Base-by-base conservation (phyloP, 495 filamentous ascomycete genomes). In the Xylaria intraflava region DNA sequence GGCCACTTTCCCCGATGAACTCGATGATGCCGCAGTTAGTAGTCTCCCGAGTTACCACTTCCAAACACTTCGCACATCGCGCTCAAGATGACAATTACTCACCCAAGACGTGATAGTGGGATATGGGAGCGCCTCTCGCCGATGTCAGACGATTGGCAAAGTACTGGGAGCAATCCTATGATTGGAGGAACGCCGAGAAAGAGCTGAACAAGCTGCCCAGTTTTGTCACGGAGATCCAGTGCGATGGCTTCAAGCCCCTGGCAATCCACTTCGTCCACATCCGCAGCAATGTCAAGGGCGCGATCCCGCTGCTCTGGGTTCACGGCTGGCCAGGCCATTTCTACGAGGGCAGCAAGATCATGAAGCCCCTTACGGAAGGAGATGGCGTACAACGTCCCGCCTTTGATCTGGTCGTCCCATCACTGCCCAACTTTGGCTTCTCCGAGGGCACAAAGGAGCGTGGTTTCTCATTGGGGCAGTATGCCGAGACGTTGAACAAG, bases 261-360 rank as follows among this genome's bases (percentile, higher is more conserved):
- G 70, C 75, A 26, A 74, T 78, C 12, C 75, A 78, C 48, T 78
- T 78, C 51, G 62, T 82, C 33, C 80, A 86, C 63, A 73, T 84
- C 51, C 71, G 65, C 24, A 78, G 75, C 47, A 55, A 60, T 6
- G 69, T 66, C n/a, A 53, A 70, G 16, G 69, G 69, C 31, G 78
- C 78, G 0, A 73, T 84, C 41, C 81, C 81, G 0, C 57, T 84
- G 35, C 62, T 84, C 7, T 83, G 83, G 53, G 60, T 78, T 17
- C 81, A 84, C 62, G 81, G 81, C 22, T 84, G 82, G 83, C 85
- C 85, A 3, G 84, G 86, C 1, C 80, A 73, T 47, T 88, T 88
- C 61, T 57, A 85, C 40, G 85, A 89, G 68, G 83, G 80, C 5
- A 73, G 72, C 6, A 84, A 83, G 54, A 62, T 88, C 30, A 69